Conservation (phyloP, 495 filamentous ascomycete species). For the Neurospora sublineolata region DNA sequence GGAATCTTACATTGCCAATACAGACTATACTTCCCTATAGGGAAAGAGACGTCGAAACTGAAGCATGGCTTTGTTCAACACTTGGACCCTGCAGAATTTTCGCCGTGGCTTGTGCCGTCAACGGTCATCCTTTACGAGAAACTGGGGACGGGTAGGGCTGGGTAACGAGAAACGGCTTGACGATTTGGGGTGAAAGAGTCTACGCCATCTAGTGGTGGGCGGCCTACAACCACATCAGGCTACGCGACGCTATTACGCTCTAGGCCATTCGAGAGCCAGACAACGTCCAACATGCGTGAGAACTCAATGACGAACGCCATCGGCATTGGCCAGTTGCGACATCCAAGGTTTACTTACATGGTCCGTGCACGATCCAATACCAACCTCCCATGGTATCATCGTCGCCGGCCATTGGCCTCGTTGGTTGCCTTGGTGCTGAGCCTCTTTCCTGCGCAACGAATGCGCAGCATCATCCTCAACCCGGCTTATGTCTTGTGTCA, state of each 20-base stretch:
- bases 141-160: not conserved
- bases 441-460: not conserved
- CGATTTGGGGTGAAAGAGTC: not conserved
- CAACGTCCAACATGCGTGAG: not conserved
- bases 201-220: not conserved
- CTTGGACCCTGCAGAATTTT: not conserved
- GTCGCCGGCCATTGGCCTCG: not conserved
- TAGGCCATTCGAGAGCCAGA: not conserved
- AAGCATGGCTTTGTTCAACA: not conserved
- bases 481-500: not conserved
- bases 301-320: not conserved
- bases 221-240: not conserved
- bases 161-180: not conserved
- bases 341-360: not conserved
- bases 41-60: not conserved
- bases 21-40: not conserved
- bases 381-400: not conserved
- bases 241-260: not conserved
- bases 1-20: not conserved
- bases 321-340: not conserved
- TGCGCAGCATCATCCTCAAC: not conserved
- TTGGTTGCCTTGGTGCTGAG: not conserved
- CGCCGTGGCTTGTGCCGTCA: not conserved
- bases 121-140: not conserved
- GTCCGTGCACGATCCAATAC: not conserved